Conservation (phyloP, 2,329 filamentous ascomycete genomes). For the Rutstroemia sp. region DNA sequence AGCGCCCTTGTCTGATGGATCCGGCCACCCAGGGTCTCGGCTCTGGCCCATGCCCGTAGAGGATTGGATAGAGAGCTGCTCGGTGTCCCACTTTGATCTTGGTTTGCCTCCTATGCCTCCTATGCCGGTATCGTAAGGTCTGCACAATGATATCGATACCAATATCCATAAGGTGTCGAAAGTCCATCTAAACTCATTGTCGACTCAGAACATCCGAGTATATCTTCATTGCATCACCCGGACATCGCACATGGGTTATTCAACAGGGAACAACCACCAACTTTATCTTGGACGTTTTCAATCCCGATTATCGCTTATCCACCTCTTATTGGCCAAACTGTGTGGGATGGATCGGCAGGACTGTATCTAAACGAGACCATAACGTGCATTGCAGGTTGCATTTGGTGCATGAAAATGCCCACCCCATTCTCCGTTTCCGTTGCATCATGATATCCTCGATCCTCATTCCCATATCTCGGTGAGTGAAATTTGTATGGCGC, state of each 20-base stretch:
- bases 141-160: background rate
- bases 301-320: background rate
- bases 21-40: too few relatives aligned
- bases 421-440: too few relatives aligned
- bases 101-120: too few relatives aligned
- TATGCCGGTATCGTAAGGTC: too few relatives aligned
- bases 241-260: background rate
- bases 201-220: background rate
- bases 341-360: constrained; percentile 3
- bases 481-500: too few relatives aligned
- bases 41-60: too few relatives aligned
- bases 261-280: background rate
- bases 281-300: background rate
- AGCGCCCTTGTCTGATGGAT: too few relatives aligned
- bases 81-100: too few relatives aligned
- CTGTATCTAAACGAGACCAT: constrained; percentile 6
- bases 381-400: constrained; percentile 4
- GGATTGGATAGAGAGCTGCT: too few relatives aligned
- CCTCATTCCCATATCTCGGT: too few relatives aligned
- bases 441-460: too few relatives aligned
- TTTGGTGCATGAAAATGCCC: background rate
- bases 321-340: background rate
- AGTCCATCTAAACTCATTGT: background rate
- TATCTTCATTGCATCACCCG: constrained; percentile 5
- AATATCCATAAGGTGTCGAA: background rate